Evolutionary conservation across 2,329 filamentous ascomycete species (phyloP).

Genomic region (Colletotrichum chrysophilum): DNA sequence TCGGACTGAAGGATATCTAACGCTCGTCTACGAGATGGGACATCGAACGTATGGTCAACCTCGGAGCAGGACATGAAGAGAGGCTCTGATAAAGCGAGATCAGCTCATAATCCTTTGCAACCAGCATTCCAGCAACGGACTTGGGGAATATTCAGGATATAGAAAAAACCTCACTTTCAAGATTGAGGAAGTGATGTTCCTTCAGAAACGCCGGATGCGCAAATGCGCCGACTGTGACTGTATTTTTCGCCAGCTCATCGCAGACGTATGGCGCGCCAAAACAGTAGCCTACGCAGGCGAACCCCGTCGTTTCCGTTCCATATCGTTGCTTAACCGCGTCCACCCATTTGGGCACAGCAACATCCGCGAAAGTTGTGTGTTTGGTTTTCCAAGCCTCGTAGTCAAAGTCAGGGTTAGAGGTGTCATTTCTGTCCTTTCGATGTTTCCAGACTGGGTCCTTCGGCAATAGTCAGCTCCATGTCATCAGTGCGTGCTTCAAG

Average conservation of each 20-base stretch:
- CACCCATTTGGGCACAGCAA: constrained; percentile 48
- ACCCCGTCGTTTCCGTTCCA: constrained; percentile 36
- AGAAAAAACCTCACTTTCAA: accelerated
- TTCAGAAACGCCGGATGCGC: neutral
- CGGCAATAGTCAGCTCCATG: neutral
- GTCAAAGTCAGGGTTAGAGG: constrained; percentile 44
- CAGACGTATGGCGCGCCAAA: constrained; percentile 50
- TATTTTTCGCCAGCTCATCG: constrained; percentile 17
- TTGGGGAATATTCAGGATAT: accelerated
- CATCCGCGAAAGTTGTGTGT: constrained; percentile 45
- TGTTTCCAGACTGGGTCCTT: constrained; percentile 50
- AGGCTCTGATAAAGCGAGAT: accelerated
- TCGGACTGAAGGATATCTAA: constrained; percentile 44
- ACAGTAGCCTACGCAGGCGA: constrained; percentile 45
- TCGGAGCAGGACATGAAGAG: neutral
- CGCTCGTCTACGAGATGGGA: neutral
- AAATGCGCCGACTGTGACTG: neutral
- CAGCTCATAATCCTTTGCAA: neutral
- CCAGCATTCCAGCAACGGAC: neutral
- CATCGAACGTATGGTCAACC: neutral
- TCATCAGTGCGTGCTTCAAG: neutral
- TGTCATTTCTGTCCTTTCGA: constrained; percentile 32
- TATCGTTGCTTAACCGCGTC: constrained; percentile 40
- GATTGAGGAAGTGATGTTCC: neutral
- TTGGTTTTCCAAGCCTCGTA: constrained; percentile 52